Evolutionary conservation across 2,329 filamentous ascomycete species (phyloP).

Genomic region (Pseudonectria foliicola): DNA sequence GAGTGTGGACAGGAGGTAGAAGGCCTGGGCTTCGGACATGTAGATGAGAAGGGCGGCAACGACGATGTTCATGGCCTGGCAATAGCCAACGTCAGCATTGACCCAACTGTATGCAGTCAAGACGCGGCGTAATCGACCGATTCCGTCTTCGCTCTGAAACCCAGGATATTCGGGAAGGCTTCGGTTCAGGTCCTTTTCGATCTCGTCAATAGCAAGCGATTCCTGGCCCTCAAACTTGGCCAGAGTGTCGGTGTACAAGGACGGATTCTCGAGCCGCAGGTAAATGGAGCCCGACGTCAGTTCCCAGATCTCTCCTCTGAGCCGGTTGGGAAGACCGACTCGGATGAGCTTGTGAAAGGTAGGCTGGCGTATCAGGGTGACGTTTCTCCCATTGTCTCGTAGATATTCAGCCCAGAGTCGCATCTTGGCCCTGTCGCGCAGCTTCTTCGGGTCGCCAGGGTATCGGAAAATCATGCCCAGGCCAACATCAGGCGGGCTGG

Average conservation of each 20-base stretch:
- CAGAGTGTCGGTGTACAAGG: slow-evolving; percentile 76
- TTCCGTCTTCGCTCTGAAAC: slow-evolving; percentile 94
- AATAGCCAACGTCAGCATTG: slow-evolving; percentile 92
- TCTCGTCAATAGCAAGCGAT: slow-evolving; percentile 95
- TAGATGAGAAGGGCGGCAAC: slow-evolving; percentile 97
- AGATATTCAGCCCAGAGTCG: slow-evolving; percentile 95
- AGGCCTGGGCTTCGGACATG: slow-evolving; percentile 93
- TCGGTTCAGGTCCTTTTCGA: slow-evolving; percentile 95
- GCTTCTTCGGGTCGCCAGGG: slow-evolving; percentile 87
- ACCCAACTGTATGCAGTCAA: slow-evolving; percentile 97
- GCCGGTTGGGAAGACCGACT: slow-evolving; percentile 85
- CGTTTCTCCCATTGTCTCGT: slow-evolving; percentile 87
- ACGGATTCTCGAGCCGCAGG: slow-evolving; percentile 77
- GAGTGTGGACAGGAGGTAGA: slow-evolving; percentile 83
- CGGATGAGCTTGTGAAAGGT: slow-evolving; percentile 97
- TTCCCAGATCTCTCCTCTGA: slow-evolving; percentile 95
- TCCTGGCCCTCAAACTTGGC: slow-evolving; percentile 76
- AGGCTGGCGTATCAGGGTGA: slow-evolving; percentile 85
- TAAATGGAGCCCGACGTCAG: slow-evolving; percentile 87
- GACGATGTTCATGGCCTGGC: slow-evolving; percentile 99
- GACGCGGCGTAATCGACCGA: slow-evolving; percentile 79
- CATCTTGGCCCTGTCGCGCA: slow-evolving; percentile 95
- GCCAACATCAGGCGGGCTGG: slow-evolving; percentile 71
- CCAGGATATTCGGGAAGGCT: slow-evolving; percentile 96
- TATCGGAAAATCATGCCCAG: slow-evolving; percentile 90